phyloP scores from a whole-genome alignment of 768 basidiomycete genomes.

The Mycena kentingensis region DNA sequence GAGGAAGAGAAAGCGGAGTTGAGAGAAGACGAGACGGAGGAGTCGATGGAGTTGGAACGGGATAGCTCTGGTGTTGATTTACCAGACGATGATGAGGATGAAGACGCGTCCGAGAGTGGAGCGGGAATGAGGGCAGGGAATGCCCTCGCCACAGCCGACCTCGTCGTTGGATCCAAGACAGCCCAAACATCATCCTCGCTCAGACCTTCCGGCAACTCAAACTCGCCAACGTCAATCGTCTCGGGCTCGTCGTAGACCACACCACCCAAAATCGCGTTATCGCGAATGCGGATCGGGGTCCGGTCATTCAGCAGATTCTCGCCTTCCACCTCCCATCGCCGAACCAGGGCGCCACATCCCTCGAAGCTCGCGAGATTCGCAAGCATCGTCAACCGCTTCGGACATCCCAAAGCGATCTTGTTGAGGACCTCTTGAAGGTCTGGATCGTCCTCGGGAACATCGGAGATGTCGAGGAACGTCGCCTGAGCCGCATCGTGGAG shows the following conservation, averaged over 20 bases:
- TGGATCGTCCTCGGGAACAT: slow-evolving; percentile 7
- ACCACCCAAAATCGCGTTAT: not conserved
- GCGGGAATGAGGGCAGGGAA: not conserved
- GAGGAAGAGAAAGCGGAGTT: not conserved
- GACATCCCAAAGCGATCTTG: slow-evolving; percentile 2
- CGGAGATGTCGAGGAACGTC: slow-evolving; percentile 25
- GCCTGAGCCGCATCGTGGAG: slow-evolving; percentile 1
- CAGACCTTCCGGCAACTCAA: not conserved
- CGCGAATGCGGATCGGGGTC: not conserved
- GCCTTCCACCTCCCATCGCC: slow-evolving; percentile 15
- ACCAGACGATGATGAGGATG: not conserved
- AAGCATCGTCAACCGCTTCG: not conserved
- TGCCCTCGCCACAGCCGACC: not conserved
- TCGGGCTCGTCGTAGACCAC: slow-evolving; percentile 1
- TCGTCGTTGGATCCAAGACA: not conserved
- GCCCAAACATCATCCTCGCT: not conserved
- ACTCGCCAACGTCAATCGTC: not conserved
- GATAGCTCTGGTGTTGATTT: not conserved
- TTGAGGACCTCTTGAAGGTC: slow-evolving; percentile 10
- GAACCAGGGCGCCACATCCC: slow-evolving; percentile 13
- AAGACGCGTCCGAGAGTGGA: not conserved
- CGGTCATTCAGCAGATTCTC: slow-evolving; percentile 5
- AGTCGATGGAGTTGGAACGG: not conserved
- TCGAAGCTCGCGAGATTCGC: slow-evolving; percentile 21
- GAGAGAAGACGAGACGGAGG: not conserved